These are phyloP conservation scores for Lyophyllum decastes DNA, from an alignment of 768 basidiomycete genomes.

Conservation along the genomic window DNA sequence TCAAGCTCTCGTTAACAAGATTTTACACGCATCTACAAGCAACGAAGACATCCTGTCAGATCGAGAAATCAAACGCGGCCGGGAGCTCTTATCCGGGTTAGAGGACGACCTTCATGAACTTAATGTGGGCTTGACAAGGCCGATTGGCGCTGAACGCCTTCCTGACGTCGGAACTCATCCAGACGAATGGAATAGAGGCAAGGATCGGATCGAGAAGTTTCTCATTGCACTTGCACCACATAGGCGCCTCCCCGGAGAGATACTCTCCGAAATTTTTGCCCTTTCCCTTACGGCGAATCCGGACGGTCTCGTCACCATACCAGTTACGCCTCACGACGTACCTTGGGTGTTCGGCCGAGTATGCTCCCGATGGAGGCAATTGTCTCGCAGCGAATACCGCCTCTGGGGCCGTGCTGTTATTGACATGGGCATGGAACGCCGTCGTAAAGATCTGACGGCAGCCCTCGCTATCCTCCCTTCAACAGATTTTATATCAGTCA, in stretches of 20 bases:
- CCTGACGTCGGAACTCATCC: not conserved
- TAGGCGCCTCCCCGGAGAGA: not conserved
- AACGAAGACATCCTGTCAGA: too few species aligned
- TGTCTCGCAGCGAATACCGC: not conserved
- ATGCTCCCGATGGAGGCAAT: not conserved
- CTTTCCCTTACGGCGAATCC: not conserved
- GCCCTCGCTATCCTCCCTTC: too few species aligned
- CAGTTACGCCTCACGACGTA: not conserved
- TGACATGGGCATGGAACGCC: too few species aligned
- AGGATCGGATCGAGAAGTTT: not conserved
- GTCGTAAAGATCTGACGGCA: too few species aligned
- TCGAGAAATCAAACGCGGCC: too few species aligned
- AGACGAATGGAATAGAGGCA: not conserved
- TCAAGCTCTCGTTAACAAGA: too few species aligned
- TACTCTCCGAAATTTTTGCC: not conserved
- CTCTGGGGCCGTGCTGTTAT: not conserved
- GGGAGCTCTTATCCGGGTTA: too few species aligned
- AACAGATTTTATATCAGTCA: too few species aligned
- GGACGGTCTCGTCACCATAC: not conserved
- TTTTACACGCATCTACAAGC: too few species aligned
- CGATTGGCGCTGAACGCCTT: too few species aligned
- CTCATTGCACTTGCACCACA: not conserved
- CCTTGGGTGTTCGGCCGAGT: not conserved
- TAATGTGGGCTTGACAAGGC: too few species aligned
- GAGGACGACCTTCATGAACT: not conserved